phyloP scores from a whole-genome alignment of 352 stramenopile genomes.

The Globisporangium sylvaticum region DNA sequence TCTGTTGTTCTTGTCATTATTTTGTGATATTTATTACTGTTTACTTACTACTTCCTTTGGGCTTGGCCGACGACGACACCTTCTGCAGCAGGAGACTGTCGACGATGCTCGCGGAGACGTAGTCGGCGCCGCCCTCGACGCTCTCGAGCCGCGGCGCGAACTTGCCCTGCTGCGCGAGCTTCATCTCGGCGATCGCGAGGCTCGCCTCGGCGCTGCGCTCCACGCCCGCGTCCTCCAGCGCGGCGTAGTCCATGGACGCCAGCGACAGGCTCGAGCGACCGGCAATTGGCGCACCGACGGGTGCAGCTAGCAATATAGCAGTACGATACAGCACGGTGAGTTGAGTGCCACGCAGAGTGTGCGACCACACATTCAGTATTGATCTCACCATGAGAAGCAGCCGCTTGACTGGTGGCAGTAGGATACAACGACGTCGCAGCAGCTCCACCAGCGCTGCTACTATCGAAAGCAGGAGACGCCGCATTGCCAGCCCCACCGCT shows the following conservation, averaged over 20 bases:
- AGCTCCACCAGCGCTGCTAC: conserved; percentile 7
- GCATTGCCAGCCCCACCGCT: neutral
- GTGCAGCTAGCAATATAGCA: too few relatives aligned
- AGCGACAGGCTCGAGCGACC: conserved; percentile 37
- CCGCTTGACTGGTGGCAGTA: neutral
- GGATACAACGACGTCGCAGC: neutral
- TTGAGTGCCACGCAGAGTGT: too few relatives aligned
- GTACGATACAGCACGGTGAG: too few relatives aligned
- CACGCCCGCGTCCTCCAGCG: conserved; percentile 8
- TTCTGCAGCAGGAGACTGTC: conserved; percentile 65
- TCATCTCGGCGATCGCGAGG: conserved; percentile 62
- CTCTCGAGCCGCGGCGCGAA: conserved; percentile 57
- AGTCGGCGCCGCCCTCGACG: conserved; percentile 72
- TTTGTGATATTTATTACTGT: neutral
- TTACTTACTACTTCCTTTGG: conserved; percentile 5
- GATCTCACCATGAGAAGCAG: neutral
- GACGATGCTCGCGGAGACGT: conserved; percentile 77
- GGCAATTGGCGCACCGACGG: neutral
- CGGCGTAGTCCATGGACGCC: conserved; percentile 27
- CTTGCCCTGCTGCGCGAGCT: conserved; percentile 44
- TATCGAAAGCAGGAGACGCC: neutral
- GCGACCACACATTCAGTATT: too few relatives aligned
- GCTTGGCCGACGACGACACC: conserved; percentile 13
- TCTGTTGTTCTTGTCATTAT: neutral
- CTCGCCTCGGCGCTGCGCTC: conserved; percentile 38